These are phyloP conservation scores for Cladophialophora exuberans DNA, from an alignment of 2,329 filamentous ascomycete species.

Conservation along the genomic window DNA sequence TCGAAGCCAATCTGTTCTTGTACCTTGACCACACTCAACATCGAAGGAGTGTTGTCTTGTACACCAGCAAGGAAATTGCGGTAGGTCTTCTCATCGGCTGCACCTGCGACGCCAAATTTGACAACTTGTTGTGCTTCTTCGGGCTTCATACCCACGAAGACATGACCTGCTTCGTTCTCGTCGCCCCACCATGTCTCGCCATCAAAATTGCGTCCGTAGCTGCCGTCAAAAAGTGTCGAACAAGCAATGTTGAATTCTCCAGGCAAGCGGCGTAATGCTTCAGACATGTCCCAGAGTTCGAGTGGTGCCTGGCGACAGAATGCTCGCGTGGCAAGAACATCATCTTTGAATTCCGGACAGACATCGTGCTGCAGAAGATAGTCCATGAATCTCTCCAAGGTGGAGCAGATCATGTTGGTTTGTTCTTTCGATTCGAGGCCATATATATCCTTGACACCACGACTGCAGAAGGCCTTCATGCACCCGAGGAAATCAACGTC, in stretches of 20 bases:
- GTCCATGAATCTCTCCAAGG: conserved; percentile 84
- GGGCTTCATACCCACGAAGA: conserved; percentile 45
- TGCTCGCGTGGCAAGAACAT: conserved; percentile 67
- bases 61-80: conserved; percentile 43
- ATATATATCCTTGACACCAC: conserved; percentile 59
- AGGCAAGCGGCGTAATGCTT: conserved; percentile 62
- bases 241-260: conserved; percentile 81
- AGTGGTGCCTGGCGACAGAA: conserved; percentile 68
- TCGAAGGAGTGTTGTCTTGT: conserved; percentile 31
- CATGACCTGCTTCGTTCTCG: conserved; percentile 35
- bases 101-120: conserved; percentile 53
- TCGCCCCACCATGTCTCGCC: conserved; percentile 46
- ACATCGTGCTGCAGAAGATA: conserved; percentile 85
- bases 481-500: conserved; percentile 79
- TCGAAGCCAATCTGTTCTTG: conserved; percentile 64
- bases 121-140: conserved; percentile 55
- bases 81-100: conserved; percentile 46
- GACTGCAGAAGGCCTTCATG: conserved; percentile 73
- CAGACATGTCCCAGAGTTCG: conserved; percentile 66
- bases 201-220: conserved; percentile 47
- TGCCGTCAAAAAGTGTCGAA: conserved; percentile 67
- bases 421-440: conserved; percentile 57
- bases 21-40: conserved; percentile 47
- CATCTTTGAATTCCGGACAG: conserved; percentile 74
- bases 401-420: conserved; percentile 64